Percentiles rank a stretch among this genome's conserved stretches.
Evolutionary conservation across 768 basidiomycete species (phyloP).

Genomic region (Mycena indigotica): DNA sequence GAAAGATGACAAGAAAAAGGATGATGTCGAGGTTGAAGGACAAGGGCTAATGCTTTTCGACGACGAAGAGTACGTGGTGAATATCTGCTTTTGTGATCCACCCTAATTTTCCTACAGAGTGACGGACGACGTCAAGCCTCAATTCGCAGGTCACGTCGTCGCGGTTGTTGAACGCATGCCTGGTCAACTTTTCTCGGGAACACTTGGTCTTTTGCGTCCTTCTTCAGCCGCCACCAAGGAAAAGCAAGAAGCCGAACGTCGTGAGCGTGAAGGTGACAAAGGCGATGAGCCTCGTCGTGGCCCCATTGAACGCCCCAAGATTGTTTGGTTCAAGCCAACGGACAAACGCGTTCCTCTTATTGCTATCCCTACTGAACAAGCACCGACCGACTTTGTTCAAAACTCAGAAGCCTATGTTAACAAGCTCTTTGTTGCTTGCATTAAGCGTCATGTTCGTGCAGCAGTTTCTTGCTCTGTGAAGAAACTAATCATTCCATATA

Average conservation of each 20-base stretch:
- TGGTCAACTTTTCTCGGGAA: conserved; percentile 97
- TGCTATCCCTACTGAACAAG: conserved; percentile 98
- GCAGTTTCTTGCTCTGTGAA: conserved; percentile 21
- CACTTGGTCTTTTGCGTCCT: conserved; percentile 90
- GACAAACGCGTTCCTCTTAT: conserved; percentile 99
- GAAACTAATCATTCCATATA: conserved; percentile 35
- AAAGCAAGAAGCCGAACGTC: conserved; percentile 96
- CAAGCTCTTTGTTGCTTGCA: conserved; percentile 94
- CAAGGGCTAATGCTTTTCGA: conserved; percentile 96
- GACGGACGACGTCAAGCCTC: conserved; percentile 96
- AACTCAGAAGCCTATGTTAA: conserved; percentile 89
- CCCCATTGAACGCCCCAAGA: conserved; percentile 91
- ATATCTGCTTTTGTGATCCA: conserved; percentile 2
- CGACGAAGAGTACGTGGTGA: conserved; percentile 80
- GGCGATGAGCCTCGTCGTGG: conserved; percentile 79
- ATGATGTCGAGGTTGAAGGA: conserved; percentile 99
- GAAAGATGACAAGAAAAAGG: conserved; percentile 99
- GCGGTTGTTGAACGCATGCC: conserved; percentile 99
- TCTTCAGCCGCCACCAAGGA: conserved; percentile 98
- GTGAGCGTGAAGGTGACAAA: conserved; percentile 94
- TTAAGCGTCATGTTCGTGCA: conserved; percentile 78
- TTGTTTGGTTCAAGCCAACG: conserved; percentile 99
- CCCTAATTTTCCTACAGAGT: conserved; percentile 41
- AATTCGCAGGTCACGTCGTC: conserved; percentile 98
- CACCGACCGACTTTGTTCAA: conserved; percentile 93